phyloP scores from a whole-genome alignment of 2,329 filamentous ascomycete species.

The Annulohypoxylon truncatum region DNA sequence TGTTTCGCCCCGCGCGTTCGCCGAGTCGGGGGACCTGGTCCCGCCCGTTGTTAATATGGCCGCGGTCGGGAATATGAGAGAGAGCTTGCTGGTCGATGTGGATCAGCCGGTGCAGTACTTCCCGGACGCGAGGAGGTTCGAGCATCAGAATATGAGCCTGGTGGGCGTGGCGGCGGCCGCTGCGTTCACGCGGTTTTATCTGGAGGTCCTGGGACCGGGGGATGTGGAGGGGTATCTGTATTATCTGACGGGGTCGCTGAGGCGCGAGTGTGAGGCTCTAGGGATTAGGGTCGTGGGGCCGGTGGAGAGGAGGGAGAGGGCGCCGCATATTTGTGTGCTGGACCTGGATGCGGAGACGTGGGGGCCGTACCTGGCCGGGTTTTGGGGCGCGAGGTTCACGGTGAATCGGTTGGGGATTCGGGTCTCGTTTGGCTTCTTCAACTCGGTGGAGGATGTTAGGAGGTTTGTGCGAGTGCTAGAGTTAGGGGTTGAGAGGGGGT shows the following conservation, averaged over 20 bases:
- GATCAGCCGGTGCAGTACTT: conserved; percentile 39
- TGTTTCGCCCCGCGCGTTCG: conserved; percentile 43
- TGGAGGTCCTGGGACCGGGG: conserved; percentile 41
- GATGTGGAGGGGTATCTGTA: conserved; percentile 47
- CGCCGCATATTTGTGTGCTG: conserved; percentile 50
- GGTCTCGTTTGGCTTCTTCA: conserved; percentile 48
- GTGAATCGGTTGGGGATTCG: conserved; percentile 45
- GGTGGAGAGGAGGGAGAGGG: conserved; percentile 31
- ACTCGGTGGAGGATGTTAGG: conserved; percentile 40
- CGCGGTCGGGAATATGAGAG: conserved; percentile 35
- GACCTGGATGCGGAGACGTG: conserved; percentile 40
- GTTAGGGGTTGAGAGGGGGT: conserved; percentile 14
- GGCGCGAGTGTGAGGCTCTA: conserved; percentile 34
- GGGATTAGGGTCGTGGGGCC: conserved; percentile 44
- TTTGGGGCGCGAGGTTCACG: conserved; percentile 33
- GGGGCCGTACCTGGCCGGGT: conserved; percentile 37
- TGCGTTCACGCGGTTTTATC: conserved; percentile 46
- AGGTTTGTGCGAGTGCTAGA: conserved; percentile 33
- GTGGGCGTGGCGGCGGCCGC: conserved; percentile 42
- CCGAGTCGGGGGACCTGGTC: conserved; percentile 33
- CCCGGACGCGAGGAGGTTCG: conserved; percentile 46
- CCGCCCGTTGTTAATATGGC: conserved; percentile 48
- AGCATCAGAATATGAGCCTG: conserved; percentile 49
- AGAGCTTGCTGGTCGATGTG: conserved; percentile 42
- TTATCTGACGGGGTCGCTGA: conserved; percentile 41